Base-by-base conservation (phyloP, 345 rosid species). In the Eucalyptus curtisii region DNA sequence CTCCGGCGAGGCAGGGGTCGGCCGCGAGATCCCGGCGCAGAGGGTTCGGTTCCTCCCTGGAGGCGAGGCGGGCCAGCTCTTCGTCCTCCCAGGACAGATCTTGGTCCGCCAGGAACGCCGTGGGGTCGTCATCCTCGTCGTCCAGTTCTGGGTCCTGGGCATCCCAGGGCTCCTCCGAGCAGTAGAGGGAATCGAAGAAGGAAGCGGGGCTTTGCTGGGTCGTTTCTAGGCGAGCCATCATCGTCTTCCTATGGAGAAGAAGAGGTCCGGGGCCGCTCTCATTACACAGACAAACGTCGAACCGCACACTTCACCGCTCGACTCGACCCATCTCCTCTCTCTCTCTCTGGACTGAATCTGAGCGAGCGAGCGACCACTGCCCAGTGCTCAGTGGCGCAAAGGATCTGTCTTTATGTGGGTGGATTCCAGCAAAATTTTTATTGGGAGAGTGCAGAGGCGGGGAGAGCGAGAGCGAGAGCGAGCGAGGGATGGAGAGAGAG, bases 41-140 rank as follows among this genome's bases (percentile, higher is more conserved):
- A 8, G 87, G 95, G 79, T 91, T 93, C 47, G 44, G 85, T 88
- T 92, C 93, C 92, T 96, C 91, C 86, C 92, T 96, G 13, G 93
- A 89, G 13, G 93, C 86, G 61, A 96, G 87, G 66, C 90, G 68
- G 45, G 90, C 40, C 89, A 94, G 94, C 87, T 96, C 97, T 20
- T 94, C 94, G 20, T 93, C 92, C n/a, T 94, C 96, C 95, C 96
- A 94, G 59, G 49, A 90, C 27, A 93, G 89, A 90, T 94, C 96
- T 14, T 91, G 94, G 44, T 93, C 93, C 79, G 7, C 45, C 71
- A 42, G 33, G n/a, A 64, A 11, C 10, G 45, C 19, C 87, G 61
- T 33, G 44, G 24, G 44, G 45, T 50, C 49, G 25, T 31, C 27
- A 14, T n/a, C 79, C 52, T 4, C 50, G 14, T n/a, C 48, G 30